Conservation (phyloP, 257 asterid species). For the Rauvolfia tetraphylla region DNA sequence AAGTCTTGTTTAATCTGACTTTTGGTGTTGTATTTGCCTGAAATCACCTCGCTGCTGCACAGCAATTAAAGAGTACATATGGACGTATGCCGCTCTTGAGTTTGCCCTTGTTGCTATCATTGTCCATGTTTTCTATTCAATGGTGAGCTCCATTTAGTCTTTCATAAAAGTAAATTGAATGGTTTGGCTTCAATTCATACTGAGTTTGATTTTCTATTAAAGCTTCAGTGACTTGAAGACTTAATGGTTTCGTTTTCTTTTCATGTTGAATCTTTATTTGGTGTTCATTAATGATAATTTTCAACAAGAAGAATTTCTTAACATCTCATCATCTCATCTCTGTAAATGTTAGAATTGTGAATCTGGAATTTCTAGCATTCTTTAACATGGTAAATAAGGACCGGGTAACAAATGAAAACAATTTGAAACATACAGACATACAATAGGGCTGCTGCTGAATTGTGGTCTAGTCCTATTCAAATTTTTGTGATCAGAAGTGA, state of each 20-base stretch:
- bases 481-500: neutral
- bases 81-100: constrained; percentile 86
- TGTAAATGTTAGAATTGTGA: neutral
- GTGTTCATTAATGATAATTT: neutral
- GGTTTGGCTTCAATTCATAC: neutral
- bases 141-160: constrained; percentile 39
- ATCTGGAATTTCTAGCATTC: neutral
- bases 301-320: neutral
- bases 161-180: neutral
- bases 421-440: neutral
- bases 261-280: neutral
- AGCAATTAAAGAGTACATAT: constrained; percentile 70
- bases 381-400: neutral
- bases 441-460: neutral
- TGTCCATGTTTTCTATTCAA: constrained; percentile 56
- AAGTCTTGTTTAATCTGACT: constrained; percentile 1
- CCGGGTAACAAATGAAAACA: neutral
- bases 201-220: neutral
- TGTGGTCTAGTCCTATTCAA: neutral
- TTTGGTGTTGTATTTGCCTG: constrained; percentile 6
- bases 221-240: neutral
- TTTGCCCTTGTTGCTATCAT: constrained; percentile 62
- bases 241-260: neutral
- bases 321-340: neutral
- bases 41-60: constrained; percentile 31